Base-by-base conservation (phyloP, 306 rosid species). In the Inga oerstediana region DNA sequence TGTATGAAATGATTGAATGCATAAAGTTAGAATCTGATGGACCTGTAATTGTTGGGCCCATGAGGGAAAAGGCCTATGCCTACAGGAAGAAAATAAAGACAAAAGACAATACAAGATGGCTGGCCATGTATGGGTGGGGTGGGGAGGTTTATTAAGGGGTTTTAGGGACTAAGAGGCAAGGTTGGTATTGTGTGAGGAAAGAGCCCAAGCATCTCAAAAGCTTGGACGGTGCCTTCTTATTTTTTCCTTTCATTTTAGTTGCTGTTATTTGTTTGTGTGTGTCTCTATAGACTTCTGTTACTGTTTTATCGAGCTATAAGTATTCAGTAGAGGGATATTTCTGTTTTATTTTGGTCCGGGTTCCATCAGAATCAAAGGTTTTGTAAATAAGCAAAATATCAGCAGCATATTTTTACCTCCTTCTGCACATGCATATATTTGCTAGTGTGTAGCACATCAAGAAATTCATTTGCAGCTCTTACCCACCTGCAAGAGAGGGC, bases 401-500 rank as follows among this genome's bases (percentile, higher is more conserved):
- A 49, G n/a, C 43, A 68, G 71, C 77, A 51, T 1, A 43, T 74
- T 45, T 66, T 78, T 81, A 96, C 99, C 98, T 88, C 83, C 88
- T 86, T 92, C 82, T 88, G 90, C 46, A 92, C 93, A 82, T 91
- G 93, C 90, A 90, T 84, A 69, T 86, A 88, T 19, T 67, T 83
- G 88, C 95, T 90, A 41, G 91, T 77, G 80, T 84, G 92, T 64
- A 94, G 86, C 44, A 86, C 93, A 61, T 71, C 89, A 34, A 94
- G 85, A 91, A 89, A 91, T 86, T 96, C 98, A 87, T 80, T 84
- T 4, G 84, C 79, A 30, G 95, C 97, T 82, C 97, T 87, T 59
- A 91, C 97, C 99, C 99, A 96, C 98, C 97, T 96, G 93, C 89
- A 81, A 74, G 65, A 80, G 67, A 78, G 78, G 70, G 74, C 58